Conservation (phyloP, 176 grass and related monocot species). For the Triticum aestivum region IWGSC_CS_RefSeq_v2.1 NC_057811.1:110649651-110650150, state of each 20-base stretch:
- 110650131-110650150: neutral
- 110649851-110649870: slow-evolving; percentile 27
- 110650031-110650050: too few species aligned
- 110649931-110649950: slow-evolving; percentile 6
- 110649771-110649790: neutral
- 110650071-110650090: neutral
- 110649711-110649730: slow-evolving; percentile 6
- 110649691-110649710: neutral
- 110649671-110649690: neutral
- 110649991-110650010: neutral
- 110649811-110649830: neutral
- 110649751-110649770: accelerated
- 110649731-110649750: neutral
- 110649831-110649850: neutral
- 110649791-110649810: neutral
- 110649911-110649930: slow-evolving; percentile 36
- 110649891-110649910: slow-evolving; percentile 27
- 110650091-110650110: too few species aligned
- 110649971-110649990: neutral
- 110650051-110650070: too few species aligned
- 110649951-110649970: neutral
- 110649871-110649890: slow-evolving; percentile 16
- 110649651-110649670: slow-evolving; percentile 1
- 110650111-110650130: neutral
- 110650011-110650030: neutral